A percentile compares a stretch with the other conserved stretches of the same genome.
Conservation (phyloP, 2,329 filamentous ascomycete genomes). For the Gyromitra esculenta region DNA sequence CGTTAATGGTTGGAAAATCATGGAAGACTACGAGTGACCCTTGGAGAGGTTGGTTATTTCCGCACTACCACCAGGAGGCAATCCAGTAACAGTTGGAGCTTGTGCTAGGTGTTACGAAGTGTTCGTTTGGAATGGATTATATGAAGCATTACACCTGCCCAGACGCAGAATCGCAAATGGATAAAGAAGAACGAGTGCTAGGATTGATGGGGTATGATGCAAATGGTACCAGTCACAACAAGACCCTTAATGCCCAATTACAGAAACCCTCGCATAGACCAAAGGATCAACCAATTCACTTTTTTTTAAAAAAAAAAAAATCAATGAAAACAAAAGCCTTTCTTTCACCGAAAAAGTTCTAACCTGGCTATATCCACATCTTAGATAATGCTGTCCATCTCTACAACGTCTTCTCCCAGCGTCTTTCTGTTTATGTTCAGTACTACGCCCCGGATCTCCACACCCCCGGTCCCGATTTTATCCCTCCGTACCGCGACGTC, state of each 20-base stretch:
- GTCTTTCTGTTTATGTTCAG: constrained; percentile 66
- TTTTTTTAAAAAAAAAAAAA: too few relatives aligned
- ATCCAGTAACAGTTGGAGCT: not conserved
- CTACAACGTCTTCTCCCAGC: constrained; percentile 65
- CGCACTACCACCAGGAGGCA: not conserved
- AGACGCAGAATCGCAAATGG: constrained; percentile 40
- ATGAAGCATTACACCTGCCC: constrained; percentile 62
- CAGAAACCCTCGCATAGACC: not conserved
- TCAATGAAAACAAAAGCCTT: not conserved
- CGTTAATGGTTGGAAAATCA: constrained; percentile 65
- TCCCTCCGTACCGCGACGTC: constrained; percentile 63
- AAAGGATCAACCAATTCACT: not conserved
- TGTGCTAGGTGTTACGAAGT: constrained; percentile 61
- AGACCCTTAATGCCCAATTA: not conserved
- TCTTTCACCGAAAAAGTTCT: constrained; percentile 6
- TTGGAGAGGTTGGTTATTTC: constrained; percentile 61
- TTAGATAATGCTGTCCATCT: constrained; percentile 62
- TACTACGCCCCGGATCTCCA: constrained; percentile 60
- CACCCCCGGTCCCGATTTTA: constrained; percentile 62
- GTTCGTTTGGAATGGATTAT: constrained; percentile 66
- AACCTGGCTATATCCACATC: constrained; percentile 13
- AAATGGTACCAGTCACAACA: constrained; percentile 56
- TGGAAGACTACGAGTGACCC: constrained; percentile 66
- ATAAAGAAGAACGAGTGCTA: constrained; percentile 63
- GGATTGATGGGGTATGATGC: constrained; percentile 65